Conservation (phyloP, 1,284 basidiomycete species). For the Sutorius eximius region DNA sequence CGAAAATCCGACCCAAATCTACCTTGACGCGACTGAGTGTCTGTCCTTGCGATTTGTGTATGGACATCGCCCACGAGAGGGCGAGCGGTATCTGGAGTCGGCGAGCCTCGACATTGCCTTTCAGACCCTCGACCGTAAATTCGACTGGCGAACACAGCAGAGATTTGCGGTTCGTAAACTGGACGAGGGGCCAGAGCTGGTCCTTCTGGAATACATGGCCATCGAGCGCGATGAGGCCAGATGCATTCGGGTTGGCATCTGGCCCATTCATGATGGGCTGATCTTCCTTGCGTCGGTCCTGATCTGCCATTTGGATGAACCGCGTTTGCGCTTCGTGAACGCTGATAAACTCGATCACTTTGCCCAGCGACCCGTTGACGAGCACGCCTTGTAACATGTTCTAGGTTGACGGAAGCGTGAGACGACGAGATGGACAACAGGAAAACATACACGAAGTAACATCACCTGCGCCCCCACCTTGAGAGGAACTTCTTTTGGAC, state of each 20-base stretch:
- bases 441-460: slow-evolving; percentile 64
- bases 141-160: slow-evolving; percentile 51
- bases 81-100: slow-evolving; percentile 70
- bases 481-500: slow-evolving; percentile 32
- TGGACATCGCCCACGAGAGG: slow-evolving; percentile 78
- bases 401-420: slow-evolving; percentile 26
- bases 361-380: slow-evolving; percentile 90
- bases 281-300: slow-evolving; percentile 20
- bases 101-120: slow-evolving; percentile 50
- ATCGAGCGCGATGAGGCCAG: slow-evolving; percentile 27
- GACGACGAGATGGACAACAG: neutral
- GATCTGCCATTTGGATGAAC: slow-evolving; percentile 41
- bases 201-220: slow-evolving; percentile 25
- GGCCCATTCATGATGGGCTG: slow-evolving; percentile 4
- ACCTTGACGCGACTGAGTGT: slow-evolving; percentile 76
- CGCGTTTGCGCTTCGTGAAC: slow-evolving; percentile 44
- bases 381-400: slow-evolving; percentile 56
- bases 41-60: slow-evolving; percentile 88
- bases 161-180: slow-evolving; percentile 45
- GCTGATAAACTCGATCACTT: slow-evolving; percentile 64
- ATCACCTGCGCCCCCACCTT: slow-evolving; percentile 56
- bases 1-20: slow-evolving; percentile 68
- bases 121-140: slow-evolving; percentile 54
- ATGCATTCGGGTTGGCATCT: slow-evolving; percentile 9
- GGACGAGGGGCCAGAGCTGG: slow-evolving; percentile 53